Evolutionary conservation across 2,329 filamentous ascomycete genomes (phyloP).

Genomic region (Cylindrodendrum hubeiense): DNA sequence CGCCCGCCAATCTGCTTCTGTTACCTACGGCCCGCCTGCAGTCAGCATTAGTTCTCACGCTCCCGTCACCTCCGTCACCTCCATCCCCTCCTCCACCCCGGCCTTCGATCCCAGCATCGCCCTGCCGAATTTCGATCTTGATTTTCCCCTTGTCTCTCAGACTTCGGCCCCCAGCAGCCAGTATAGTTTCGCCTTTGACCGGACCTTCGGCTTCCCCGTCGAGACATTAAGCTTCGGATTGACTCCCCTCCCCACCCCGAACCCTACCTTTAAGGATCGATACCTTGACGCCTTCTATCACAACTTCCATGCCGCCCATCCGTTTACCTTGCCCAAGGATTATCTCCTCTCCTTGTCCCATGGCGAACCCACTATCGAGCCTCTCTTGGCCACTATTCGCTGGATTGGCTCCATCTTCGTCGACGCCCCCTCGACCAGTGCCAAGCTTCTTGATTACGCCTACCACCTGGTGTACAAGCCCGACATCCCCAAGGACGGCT

Average conservation of each 20-base stretch:
- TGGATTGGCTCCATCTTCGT: constrained; percentile 69
- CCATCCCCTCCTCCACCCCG: constrained; percentile 44
- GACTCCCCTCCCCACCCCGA: constrained; percentile 12
- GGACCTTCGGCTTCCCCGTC: constrained; percentile 50
- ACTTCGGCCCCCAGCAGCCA: neutral
- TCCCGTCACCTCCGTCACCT: too few species aligned
- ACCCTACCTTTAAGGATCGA: constrained; percentile 57
- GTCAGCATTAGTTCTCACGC: constrained; percentile 50
- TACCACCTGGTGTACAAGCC: constrained; percentile 61
- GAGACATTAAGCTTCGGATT: constrained; percentile 29
- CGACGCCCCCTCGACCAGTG: constrained; percentile 57
- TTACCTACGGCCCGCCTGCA: neutral
- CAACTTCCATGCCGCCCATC: constrained; percentile 68
- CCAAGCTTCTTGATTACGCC: constrained; percentile 69
- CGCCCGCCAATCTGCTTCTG: neutral
- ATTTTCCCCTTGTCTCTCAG: constrained; percentile 32
- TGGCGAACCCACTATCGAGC: constrained; percentile 58
- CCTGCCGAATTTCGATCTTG: constrained; percentile 12
- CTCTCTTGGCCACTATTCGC: constrained; percentile 65
- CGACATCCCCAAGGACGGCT: constrained; percentile 64
- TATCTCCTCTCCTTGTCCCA: constrained; percentile 61
- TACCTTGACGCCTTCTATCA: constrained; percentile 70
- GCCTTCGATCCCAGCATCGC: neutral
- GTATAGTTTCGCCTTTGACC: neutral
- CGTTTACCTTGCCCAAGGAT: constrained; percentile 67